A percentile compares a stretch with the other conserved stretches of the same genome.
Evolutionary conservation across 2,329 filamentous ascomycete species (phyloP).

Genomic region (Verticillium isaacii): DNA sequence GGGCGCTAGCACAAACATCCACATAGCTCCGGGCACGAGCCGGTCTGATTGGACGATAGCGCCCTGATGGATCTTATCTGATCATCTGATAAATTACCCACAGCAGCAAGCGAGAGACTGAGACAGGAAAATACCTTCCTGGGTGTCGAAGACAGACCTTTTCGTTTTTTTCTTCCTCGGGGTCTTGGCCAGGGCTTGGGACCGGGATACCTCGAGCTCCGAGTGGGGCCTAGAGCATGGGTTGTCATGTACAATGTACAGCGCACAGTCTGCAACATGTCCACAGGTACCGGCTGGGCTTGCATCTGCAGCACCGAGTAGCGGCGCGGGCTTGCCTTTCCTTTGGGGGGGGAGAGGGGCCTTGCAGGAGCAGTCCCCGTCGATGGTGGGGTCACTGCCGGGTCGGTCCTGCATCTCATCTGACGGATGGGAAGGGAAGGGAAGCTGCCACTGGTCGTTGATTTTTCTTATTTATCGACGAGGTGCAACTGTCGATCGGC

Average conservation of each 20-base stretch:
- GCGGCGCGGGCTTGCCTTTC: no score
- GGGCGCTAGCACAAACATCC: background rate
- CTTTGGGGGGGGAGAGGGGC: background rate
- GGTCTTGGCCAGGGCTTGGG: background rate
- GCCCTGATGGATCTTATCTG: conserved; percentile 3
- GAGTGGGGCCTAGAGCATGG: background rate
- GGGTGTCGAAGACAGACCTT: background rate
- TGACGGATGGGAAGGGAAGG: background rate
- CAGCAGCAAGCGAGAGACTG: background rate
- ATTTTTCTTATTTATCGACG: background rate
- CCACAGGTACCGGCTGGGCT: background rate
- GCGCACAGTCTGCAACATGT: background rate
- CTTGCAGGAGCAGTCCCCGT: background rate
- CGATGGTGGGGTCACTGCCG: background rate
- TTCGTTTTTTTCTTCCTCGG: background rate
- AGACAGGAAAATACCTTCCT: background rate
- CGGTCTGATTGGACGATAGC: background rate
- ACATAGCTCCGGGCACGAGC: background rate
- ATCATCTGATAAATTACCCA: conserved; percentile 4
- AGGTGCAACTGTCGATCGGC: background rate
- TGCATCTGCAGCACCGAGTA: background rate
- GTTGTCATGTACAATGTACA: background rate
- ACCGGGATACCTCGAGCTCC: background rate
- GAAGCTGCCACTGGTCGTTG: background rate
- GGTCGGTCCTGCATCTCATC: background rate